Evolutionary conservation across 768 basidiomycete species (phyloP).

Genomic region (Pleurotus citrinopileatus): DNA sequence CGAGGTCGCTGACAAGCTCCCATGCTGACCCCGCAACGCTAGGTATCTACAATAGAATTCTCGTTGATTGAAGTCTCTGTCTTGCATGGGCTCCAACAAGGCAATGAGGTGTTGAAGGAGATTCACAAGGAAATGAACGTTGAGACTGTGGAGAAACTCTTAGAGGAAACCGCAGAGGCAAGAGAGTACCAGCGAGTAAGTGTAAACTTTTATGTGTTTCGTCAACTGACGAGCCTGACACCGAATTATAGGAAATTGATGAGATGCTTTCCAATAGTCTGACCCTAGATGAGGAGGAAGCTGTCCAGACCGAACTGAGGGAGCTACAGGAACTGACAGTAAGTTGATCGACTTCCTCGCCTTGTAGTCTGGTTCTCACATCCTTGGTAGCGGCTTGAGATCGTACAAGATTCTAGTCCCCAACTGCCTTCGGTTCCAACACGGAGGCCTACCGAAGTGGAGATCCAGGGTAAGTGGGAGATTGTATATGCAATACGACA

Average conservation of each 20-base stretch:
- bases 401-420: conserved; percentile 24
- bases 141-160: conserved; percentile 89
- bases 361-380: conserved; percentile 6
- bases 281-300: conserved; percentile 89
- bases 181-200: conserved; percentile 83
- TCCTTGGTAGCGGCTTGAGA: conserved; percentile 27
- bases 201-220: not conserved
- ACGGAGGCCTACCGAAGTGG: conserved; percentile 32
- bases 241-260: conserved; percentile 78
- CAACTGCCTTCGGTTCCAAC: conserved; percentile 56
- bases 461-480: conserved; percentile 28
- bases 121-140: conserved; percentile 93
- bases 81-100: conserved; percentile 88
- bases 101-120: conserved; percentile 89
- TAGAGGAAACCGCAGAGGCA: conserved; percentile 92
- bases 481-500: no score
- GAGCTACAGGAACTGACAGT: conserved; percentile 66
- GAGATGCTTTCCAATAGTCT: conserved; percentile 82
- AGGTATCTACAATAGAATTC: conserved; percentile 98
- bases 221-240: not conserved
- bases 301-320: conserved; percentile 80
- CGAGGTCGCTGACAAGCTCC: not conserved
- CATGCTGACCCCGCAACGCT: not conserved
- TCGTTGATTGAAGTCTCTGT: conserved; percentile 92
- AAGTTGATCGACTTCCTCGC: conserved; percentile 19